Percentiles rank a stretch among this genome's conserved stretches.
Conservation (phyloP, 2,329 filamentous ascomycete species). For the Exutisphaerella laricina region DNA sequence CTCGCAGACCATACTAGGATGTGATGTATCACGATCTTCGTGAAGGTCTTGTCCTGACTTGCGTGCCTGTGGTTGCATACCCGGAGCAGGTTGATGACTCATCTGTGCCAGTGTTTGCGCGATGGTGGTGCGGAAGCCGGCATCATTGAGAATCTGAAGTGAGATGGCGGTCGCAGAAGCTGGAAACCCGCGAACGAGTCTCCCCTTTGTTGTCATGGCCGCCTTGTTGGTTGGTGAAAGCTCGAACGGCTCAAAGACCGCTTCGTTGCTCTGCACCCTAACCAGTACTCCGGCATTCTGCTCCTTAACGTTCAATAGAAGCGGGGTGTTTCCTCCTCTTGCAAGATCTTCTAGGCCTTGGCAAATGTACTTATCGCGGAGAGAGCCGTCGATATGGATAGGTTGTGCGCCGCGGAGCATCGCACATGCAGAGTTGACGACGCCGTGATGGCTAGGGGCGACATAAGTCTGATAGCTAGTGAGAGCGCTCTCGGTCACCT, state of each 20-base stretch:
- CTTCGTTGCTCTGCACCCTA: slow-evolving; percentile 21
- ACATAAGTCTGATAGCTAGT: background rate
- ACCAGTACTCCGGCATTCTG: slow-evolving; percentile 26
- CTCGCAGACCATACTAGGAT: slow-evolving; percentile 54
- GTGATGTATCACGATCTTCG: slow-evolving; percentile 54
- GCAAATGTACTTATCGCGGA: background rate
- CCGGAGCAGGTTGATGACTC: slow-evolving; percentile 14
- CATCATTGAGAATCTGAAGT: slow-evolving; percentile 28
- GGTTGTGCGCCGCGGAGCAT: background rate
- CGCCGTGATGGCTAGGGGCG: background rate
- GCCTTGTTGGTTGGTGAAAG: slow-evolving; percentile 49
- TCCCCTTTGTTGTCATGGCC: slow-evolving; percentile 48
- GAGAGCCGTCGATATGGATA: background rate
- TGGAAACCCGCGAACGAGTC: slow-evolving; percentile 57
- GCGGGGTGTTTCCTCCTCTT: background rate
- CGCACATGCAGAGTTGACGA: background rate
- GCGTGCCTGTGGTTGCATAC: slow-evolving; percentile 19
- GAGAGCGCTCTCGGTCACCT: background rate
- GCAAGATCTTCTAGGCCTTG: background rate
- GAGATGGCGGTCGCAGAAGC: slow-evolving; percentile 43
- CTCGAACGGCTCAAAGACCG: slow-evolving; percentile 58
- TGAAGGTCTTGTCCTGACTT: slow-evolving; percentile 49
- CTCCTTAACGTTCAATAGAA: slow-evolving; percentile 5
- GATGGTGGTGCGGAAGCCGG: slow-evolving; percentile 14
- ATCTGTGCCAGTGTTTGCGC: slow-evolving; percentile 19